Conservation (phyloP, 805 yeast species). For the Sugiyamaella boreocaroliniensis region DNA sequence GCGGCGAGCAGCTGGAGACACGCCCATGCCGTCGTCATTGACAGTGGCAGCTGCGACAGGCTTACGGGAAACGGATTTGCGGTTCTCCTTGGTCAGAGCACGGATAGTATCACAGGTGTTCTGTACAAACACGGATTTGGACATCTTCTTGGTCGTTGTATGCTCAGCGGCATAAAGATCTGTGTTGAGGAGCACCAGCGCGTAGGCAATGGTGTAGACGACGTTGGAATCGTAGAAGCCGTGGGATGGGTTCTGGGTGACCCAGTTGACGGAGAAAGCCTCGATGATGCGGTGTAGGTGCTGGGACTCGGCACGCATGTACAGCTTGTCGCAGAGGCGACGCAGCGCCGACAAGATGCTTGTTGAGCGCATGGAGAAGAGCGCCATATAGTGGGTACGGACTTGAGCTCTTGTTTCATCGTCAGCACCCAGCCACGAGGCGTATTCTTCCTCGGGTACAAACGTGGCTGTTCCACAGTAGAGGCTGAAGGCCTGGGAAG, state of each 20-base stretch:
- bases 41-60: neutral
- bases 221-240: slow-evolving; percentile 47
- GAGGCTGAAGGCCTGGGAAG: slow-evolving; percentile 11
- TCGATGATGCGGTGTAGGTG: slow-evolving; percentile 70
- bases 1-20: neutral
- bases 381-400: slow-evolving; percentile 33
- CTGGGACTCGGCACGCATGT: slow-evolving; percentile 76
- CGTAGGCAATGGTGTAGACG: slow-evolving; percentile 65
- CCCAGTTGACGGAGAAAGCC: slow-evolving; percentile 61
- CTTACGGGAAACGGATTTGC: neutral
- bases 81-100: slow-evolving; percentile 6
- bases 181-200: slow-evolving; percentile 67
- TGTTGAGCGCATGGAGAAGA: slow-evolving; percentile 40
- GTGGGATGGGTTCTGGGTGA: slow-evolving; percentile 39
- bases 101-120: slow-evolving; percentile 45
- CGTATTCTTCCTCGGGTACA: slow-evolving; percentile 36
- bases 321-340: slow-evolving; percentile 55
- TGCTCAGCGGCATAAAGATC: slow-evolving; percentile 57
- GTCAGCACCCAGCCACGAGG: slow-evolving; percentile 35
- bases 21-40: neutral
- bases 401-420: slow-evolving; percentile 25
- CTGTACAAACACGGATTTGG: slow-evolving; percentile 41
- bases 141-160: slow-evolving; percentile 27
- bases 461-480: slow-evolving; percentile 13
- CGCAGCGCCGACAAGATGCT: slow-evolving; percentile 53